These are phyloP conservation scores for Sarocladiaceae sp. DNA, from an alignment of 2,329 filamentous ascomycete species.

Conservation along the genomic window DNA sequence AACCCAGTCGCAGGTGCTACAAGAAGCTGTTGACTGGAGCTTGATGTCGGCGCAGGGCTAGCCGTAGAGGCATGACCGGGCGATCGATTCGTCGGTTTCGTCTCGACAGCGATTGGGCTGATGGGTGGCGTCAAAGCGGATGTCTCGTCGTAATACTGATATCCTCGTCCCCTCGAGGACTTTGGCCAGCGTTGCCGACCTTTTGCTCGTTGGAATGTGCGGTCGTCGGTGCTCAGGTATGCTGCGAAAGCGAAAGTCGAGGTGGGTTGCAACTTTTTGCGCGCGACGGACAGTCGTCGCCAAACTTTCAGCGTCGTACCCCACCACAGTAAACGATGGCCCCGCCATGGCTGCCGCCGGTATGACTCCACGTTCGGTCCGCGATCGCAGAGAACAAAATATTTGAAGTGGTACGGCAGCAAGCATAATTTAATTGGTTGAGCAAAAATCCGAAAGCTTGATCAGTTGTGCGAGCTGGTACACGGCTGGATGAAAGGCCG, in stretches of 20 bases:
- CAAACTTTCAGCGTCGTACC: conserved; percentile 10
- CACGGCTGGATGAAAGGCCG: too few relatives aligned
- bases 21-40: conserved; percentile 8
- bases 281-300: background rate
- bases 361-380: background rate
- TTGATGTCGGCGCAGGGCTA: conserved; percentile 5
- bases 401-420: too few relatives aligned
- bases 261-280: conserved; percentile 8
- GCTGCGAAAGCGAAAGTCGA: background rate
- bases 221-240: too few relatives aligned
- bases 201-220: background rate
- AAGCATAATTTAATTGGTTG: too few relatives aligned
- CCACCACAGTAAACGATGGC: conserved; percentile 5
- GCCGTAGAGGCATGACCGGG: conserved; percentile 3
- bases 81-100: background rate
- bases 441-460: too few relatives aligned
- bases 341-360: background rate
- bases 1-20: background rate
- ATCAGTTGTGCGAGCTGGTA: too few relatives aligned
- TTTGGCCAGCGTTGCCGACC: background rate
- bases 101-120: background rate
- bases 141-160: background rate
- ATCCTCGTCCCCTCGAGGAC: background rate
- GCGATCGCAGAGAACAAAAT: too few relatives aligned
- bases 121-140: background rate